phyloP scores from a whole-genome alignment of 768 basidiomycete genomes.

The Phylloporus sp. region DNA sequence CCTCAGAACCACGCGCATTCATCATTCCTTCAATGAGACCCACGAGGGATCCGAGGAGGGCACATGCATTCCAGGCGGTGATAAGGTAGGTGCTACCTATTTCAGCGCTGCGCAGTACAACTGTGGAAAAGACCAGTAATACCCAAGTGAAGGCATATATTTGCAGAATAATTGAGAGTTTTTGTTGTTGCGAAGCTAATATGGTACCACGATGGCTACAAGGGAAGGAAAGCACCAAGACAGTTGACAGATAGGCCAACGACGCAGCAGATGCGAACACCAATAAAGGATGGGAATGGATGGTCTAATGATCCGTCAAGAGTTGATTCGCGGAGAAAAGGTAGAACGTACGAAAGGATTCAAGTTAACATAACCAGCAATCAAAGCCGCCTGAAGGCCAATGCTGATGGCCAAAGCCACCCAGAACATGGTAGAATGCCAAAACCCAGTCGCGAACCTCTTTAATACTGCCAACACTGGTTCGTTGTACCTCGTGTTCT shows the following conservation, averaged over 20 bases:
- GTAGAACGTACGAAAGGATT: conserved; percentile 56
- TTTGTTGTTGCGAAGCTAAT: conserved; percentile 40
- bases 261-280: conserved; percentile 49
- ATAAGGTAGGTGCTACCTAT: conserved; percentile 57
- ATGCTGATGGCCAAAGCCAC: conserved; percentile 45
- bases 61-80: conserved; percentile 49
- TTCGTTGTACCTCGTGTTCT: conserved; percentile 6
- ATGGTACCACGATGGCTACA: conserved; percentile 22
- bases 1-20: conserved; percentile 11
- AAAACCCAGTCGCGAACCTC: conserved; percentile 30
- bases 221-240: conserved; percentile 39
- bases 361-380: conserved; percentile 46
- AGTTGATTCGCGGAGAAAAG: background rate
- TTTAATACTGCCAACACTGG: conserved; percentile 25
- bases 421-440: conserved; percentile 63
- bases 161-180: conserved; percentile 48
- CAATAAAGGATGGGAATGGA: conserved; percentile 54
- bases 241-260: conserved; percentile 46
- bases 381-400: conserved; percentile 45
- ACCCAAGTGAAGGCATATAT: conserved; percentile 58
- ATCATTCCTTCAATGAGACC: conserved; percentile 36
- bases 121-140: conserved; percentile 49
- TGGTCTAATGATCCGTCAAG: conserved; percentile 40
- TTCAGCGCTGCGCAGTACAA: conserved; percentile 37
- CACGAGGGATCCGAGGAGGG: conserved; percentile 40